phyloP scores from a whole-genome alignment of 257 asterid genomes.

The Solanum sejunctum region DNA sequence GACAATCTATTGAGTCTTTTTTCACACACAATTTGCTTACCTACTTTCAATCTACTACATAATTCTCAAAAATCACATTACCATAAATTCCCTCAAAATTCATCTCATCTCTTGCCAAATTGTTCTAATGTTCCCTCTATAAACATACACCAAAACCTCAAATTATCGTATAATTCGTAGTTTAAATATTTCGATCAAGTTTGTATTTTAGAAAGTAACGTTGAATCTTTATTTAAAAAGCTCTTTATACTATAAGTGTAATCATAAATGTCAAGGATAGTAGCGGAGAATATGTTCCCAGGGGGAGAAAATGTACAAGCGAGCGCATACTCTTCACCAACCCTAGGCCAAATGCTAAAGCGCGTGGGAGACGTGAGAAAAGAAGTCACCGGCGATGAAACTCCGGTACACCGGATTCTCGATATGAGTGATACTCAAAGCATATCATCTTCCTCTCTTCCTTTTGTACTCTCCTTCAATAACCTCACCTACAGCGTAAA shows the following conservation, averaged over 20 bases:
- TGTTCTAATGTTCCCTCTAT: not conserved
- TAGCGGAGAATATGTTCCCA: conserved; percentile 14
- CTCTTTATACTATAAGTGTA: not conserved
- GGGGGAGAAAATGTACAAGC: not conserved
- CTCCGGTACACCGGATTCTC: conserved; percentile 67
- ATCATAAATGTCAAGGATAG: conserved; percentile 12
- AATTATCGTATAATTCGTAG: not conserved
- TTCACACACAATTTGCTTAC: not conserved
- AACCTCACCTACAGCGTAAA: conserved; percentile 55
- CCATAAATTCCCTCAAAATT: not conserved
- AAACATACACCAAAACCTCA: not conserved
- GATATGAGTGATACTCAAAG: conserved; percentile 15
- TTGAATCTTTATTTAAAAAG: not conserved
- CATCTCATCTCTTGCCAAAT: not conserved
- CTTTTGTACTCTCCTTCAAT: conserved; percentile 51
- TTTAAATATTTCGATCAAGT: not conserved
- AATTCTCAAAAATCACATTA: not conserved
- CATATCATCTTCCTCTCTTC: conserved; percentile 14
- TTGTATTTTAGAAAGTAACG: not conserved
- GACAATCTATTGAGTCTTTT: not conserved
- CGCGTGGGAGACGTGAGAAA: conserved; percentile 23
- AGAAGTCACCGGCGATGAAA: conserved; percentile 59
- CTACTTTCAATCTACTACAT: not conserved
- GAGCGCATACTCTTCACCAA: conserved; percentile 8
- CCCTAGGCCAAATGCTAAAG: conserved; percentile 26